These are phyloP conservation scores for Pseudoturritis turrita DNA, from an alignment of 345 rosid species.

Conservation along the genomic window DNA sequence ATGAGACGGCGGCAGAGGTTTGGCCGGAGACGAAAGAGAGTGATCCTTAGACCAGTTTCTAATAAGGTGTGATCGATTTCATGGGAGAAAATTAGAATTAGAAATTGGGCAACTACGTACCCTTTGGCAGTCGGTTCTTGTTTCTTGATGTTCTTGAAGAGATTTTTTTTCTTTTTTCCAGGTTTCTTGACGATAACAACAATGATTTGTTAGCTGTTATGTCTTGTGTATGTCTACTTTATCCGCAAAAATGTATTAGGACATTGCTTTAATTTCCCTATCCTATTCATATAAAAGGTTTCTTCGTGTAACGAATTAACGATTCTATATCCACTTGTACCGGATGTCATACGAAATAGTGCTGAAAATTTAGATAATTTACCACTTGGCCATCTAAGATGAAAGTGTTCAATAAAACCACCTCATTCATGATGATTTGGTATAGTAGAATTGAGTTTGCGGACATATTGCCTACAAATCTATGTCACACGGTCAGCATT, in stretches of 20 bases:
- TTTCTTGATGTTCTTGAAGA: slow-evolving; percentile 18
- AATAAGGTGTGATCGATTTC: slow-evolving; percentile 11
- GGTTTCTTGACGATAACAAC: neutral
- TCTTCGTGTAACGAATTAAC: neutral
- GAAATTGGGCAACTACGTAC: slow-evolving; percentile 31
- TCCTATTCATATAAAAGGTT: neutral
- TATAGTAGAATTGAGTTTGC: neutral
- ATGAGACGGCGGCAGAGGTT: neutral
- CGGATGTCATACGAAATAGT: neutral
- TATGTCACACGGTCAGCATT: no score
- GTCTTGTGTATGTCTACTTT: neutral
- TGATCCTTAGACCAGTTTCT: slow-evolving; percentile 22
- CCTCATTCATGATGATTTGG: neutral
- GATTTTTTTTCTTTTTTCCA: neutral
- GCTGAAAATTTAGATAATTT: no score
- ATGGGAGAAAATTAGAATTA: neutral
- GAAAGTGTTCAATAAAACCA: neutral
- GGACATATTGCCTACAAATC: neutral
- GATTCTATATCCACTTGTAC: neutral
- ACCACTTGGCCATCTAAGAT: neutral
- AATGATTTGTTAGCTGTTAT: neutral
- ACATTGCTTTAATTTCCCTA: neutral
- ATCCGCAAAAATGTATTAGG: neutral
- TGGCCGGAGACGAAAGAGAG: slow-evolving; percentile 4
- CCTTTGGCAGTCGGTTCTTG: slow-evolving; percentile 30